Evolutionary conservation across 768 basidiomycete species (phyloP).

Genomic region (Phaffia tasmanica): DNA sequence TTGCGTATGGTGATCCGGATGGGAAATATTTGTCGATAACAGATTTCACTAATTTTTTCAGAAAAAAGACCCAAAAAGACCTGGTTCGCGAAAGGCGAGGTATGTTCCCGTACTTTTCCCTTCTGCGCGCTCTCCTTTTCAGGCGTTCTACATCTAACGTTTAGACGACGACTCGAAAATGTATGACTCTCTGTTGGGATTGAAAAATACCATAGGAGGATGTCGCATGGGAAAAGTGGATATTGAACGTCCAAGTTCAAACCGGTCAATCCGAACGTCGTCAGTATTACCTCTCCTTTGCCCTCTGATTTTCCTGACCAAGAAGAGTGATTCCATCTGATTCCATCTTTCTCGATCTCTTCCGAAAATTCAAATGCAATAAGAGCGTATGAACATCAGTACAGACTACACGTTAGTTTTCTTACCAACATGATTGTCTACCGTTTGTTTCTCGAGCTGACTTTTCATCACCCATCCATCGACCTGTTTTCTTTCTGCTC

Average conservation of each 20-base stretch:
- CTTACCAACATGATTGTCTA: neutral
- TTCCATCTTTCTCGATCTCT: too few relatives aligned
- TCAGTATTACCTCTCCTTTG: neutral
- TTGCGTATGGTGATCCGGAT: neutral
- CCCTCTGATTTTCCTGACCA: neutral
- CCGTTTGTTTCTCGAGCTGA: neutral
- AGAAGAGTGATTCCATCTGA: too few relatives aligned
- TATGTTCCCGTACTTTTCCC: neutral
- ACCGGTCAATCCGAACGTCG: conserved; percentile 14
- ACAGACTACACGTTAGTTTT: neutral
- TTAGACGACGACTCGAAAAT: neutral
- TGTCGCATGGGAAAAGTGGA: conserved; percentile 17
- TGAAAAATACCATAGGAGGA: neutral
- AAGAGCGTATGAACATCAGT: neutral
- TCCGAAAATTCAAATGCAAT: too few relatives aligned
- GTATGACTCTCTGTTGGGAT: neutral
- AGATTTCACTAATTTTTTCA: conserved; percentile 13
- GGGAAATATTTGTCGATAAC: neutral
- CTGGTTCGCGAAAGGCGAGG: conserved; percentile 15
- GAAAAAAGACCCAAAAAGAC: conserved; percentile 13
- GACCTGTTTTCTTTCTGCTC: too few relatives aligned
- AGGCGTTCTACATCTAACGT: neutral
- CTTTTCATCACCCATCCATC: neutral
- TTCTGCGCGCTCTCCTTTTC: neutral
- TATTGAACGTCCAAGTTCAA: neutral